Base-by-base conservation (phyloP, 805 yeast species). In the Saturnispora sanitii region DNA sequence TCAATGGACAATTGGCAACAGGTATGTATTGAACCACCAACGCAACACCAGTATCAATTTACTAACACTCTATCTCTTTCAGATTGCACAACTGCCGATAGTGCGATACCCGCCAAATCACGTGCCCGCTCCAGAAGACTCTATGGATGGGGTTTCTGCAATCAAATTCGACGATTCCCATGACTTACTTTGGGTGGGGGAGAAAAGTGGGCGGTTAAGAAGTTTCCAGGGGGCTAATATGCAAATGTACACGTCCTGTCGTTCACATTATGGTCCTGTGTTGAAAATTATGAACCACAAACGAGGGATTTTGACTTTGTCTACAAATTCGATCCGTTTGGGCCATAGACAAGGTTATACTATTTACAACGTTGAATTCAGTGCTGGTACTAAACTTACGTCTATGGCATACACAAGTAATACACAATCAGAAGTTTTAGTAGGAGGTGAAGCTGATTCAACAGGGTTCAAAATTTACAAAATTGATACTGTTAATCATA, bases 111-210 rank as follows among this genome's bases (percentile, higher is more conserved):
- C 64, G 17, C 54, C 56, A 37, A 44, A 48, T 27, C 45, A 47
- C 11, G 41, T 45, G 6, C 47, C 43, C n/a, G 18, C 41, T 18
- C 45, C 44, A 4, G 28, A 44, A 21, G 37, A 52, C 50, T 5
- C 50, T 39, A 27, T 54, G 44, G 41, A 46, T 4, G 21, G 51
- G 30, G 47, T 56, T 7, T 55, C 66, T 2, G 49, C 60, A 9
- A 33, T 75, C 6, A 58, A 60, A 3, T 87, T 87, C 57, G 96
- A 88, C 60, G 70, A 69, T 28, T 62, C 70, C n/a, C 73, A 77
- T 44, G 92, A 88, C 50, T 64, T 92, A 34, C 55, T 88, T 2
- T 90, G 97, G 97, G 68, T 79, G 1, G 95, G 94, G 15, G 92
- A 84, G 55, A 57, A 74, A 1, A 68, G 65, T 29, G 83, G 88